A percentile compares a stretch with the other conserved stretches of the same genome.
Conservation (phyloP, 306 rosid genomes). For the Carpinus viminea region DNA sequence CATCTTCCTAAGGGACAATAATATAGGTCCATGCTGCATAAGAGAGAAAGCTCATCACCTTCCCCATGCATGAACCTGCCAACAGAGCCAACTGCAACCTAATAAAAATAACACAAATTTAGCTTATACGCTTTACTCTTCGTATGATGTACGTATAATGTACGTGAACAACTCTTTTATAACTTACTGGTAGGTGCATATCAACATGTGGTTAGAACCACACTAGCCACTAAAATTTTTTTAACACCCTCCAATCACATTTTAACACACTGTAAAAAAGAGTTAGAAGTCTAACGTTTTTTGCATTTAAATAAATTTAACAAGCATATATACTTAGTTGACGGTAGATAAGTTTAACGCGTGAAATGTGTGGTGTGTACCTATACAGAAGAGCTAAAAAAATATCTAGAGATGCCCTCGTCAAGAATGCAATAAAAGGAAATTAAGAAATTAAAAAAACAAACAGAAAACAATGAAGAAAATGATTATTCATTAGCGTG, state of each 20-base stretch:
- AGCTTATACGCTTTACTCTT: not conserved
- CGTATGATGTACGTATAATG: no score
- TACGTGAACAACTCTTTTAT: no score
- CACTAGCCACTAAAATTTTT: no score
- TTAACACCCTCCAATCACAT: no score
- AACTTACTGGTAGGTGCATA: no score
- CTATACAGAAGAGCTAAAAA: slow-evolving; percentile 12
- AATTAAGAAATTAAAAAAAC: slow-evolving; percentile 46
- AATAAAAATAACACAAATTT: slow-evolving; percentile 20
- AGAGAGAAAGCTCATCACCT: slow-evolving; percentile 35
- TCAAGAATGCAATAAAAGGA: slow-evolving; percentile 35
- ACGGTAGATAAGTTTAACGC: not conserved
- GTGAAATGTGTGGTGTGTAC: not conserved
- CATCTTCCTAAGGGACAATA: slow-evolving; percentile 41
- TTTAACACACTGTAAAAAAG: no score
- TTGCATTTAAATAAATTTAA: no score
- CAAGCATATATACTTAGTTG: no score
- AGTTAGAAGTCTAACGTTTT: no score
- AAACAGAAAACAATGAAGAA: slow-evolving; percentile 48
- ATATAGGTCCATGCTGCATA: slow-evolving; percentile 39
- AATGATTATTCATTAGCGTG: slow-evolving; percentile 43
- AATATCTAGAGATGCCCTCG: slow-evolving; percentile 6
- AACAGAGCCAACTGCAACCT: slow-evolving; percentile 1
- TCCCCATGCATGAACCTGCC: slow-evolving; percentile 53
- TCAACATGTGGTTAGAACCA: no score